Percentiles rank a stretch among this genome's conserved stretches.
Evolutionary conservation across 208 protist species (phyloP).

Genomic region (Leishmania arabica): DNA sequence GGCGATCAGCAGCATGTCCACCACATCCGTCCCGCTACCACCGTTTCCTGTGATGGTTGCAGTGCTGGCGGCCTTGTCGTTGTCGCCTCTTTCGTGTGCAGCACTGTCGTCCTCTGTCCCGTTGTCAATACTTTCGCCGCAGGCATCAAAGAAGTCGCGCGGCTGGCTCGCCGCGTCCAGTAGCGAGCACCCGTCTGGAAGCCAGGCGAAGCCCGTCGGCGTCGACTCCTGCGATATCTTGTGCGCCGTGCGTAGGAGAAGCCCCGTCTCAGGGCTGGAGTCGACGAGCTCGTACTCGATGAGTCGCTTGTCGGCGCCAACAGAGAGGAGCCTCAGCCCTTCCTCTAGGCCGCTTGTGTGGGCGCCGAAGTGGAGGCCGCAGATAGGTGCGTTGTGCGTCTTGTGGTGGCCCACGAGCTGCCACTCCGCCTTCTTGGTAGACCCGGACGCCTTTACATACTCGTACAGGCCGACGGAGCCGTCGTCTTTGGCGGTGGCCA

Average conservation of each 20-base stretch:
- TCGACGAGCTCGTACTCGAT: conserved; percentile 95
- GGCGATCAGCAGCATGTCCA: conserved; percentile 80
- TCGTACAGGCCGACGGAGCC: conserved; percentile 93
- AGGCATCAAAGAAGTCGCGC: conserved; percentile 30
- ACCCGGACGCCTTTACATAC: conserved; percentile 28
- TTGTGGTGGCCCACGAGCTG: conserved; percentile 92
- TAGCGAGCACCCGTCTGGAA: conserved; percentile 34
- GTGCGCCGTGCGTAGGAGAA: conserved; percentile 82
- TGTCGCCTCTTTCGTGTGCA: neutral
- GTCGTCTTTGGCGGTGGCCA: conserved; percentile 80
- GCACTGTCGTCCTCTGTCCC: neutral
- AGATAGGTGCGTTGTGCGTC: conserved; percentile 89
- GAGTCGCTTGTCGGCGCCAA: conserved; percentile 92
- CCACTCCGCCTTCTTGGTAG: conserved; percentile 75
- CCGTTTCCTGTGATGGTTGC: neutral
- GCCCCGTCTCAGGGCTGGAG: conserved; percentile 81
- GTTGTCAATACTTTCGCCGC: neutral
- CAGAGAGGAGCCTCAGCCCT: conserved; percentile 85
- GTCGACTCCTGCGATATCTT: conserved; percentile 90
- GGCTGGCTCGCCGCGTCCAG: conserved; percentile 49
- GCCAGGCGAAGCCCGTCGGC: conserved; percentile 92
- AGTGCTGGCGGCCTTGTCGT: neutral
- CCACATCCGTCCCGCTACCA: conserved; percentile 21
- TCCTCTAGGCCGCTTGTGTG: conserved; percentile 40
- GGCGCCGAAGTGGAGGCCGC: conserved; percentile 86